Evolutionary conservation across 805 yeast genomes (phyloP), one percentile per base, ranked within the genome.

Genomic region (Saccharomycopsis schoenii): DNA sequence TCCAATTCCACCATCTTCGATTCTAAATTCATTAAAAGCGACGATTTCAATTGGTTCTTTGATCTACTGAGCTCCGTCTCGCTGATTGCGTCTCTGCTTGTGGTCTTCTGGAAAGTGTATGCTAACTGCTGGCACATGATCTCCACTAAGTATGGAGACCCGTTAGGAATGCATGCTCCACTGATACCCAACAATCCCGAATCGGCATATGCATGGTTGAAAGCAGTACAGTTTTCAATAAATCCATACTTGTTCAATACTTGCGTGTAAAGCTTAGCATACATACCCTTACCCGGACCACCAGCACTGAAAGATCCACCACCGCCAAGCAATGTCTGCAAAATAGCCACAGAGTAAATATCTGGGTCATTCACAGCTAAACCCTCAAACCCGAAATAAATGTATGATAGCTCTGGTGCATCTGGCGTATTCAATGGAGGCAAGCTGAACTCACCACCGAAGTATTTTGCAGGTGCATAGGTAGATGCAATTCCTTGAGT

Each of bases 241-340:
- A 87, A 92, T 47, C 96, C 96, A 70, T 88, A 89, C 71, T 87
- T 94, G 73, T 93, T 93, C 70, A 94, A 78, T 1, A 94, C 96
- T 67, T 91, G 83, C 0, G 97, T 89, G 76, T 91, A 94, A 25
- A 96, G 81, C 62, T 98, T 80, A 3, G 97, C 89, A 71, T 91
- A 94, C 98, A 94, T 92, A 3, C 99, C 99, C 73, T 94, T 94
- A 59, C 99, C 99, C 17, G 99, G 99, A 0, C 99, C 99, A 66
- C 99, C 99, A 10, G 99, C 98, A 19, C 96, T 86, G 70, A 94
- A 94, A 1, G 98, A 91, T 4, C 97, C 96, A 61, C 98, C 99
- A 42, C 98, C 97, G 52, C 99, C 99, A 14, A 94, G 76, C 24
- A 93, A 77, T 62, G 92, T 89, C 71, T 94, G 98, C 61, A 94